Conservation (phyloP, 2,329 filamentous ascomycete species). For the Lachnellula arida region DNA sequence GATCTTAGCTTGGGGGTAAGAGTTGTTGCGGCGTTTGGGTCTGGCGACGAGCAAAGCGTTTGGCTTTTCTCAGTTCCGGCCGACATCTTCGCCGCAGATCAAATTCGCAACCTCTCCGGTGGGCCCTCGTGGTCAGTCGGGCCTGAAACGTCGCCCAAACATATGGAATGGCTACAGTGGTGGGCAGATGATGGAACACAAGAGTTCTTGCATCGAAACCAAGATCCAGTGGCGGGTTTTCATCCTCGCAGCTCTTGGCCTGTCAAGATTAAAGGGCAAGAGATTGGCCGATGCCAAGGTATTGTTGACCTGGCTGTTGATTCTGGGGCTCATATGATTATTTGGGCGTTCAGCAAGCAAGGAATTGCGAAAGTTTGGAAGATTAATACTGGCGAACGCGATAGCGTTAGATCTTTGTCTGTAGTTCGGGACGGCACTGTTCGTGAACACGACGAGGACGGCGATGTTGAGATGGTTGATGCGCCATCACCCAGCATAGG, state of each 20-base stretch:
- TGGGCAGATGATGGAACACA: constrained; percentile 35
- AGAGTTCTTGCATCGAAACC: constrained; percentile 31
- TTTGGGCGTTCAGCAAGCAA: constrained; percentile 48
- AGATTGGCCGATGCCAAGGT: constrained; percentile 41
- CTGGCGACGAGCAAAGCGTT: constrained; percentile 39
- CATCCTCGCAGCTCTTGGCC: constrained; percentile 39
- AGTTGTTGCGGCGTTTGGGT: constrained; percentile 52
- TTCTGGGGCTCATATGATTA: constrained; percentile 39
- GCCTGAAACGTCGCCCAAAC: constrained; percentile 6
- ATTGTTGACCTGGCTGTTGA: constrained; percentile 48
- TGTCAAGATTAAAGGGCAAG: constrained; percentile 43
- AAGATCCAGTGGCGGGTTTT: constrained; percentile 17
- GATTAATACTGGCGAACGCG: constrained; percentile 32
- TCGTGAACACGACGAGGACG: constrained; percentile 14
- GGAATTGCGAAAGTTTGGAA: constrained; percentile 44
- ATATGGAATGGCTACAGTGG: constrained; percentile 35
- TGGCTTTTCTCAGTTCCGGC: constrained; percentile 58
- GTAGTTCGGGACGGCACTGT: constrained; percentile 30
- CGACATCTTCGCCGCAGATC: constrained; percentile 45
- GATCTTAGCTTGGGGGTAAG: constrained; percentile 54
- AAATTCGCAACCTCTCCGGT: constrained; percentile 11
- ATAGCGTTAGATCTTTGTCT: constrained; percentile 5
- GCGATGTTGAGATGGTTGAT: constrained; percentile 22
- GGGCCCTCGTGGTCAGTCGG: constrained; percentile 7
- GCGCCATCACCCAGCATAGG: background rate